Base-by-base conservation (phyloP, 768 basidiomycete genomes). In the Agaricus blazei region DNA sequence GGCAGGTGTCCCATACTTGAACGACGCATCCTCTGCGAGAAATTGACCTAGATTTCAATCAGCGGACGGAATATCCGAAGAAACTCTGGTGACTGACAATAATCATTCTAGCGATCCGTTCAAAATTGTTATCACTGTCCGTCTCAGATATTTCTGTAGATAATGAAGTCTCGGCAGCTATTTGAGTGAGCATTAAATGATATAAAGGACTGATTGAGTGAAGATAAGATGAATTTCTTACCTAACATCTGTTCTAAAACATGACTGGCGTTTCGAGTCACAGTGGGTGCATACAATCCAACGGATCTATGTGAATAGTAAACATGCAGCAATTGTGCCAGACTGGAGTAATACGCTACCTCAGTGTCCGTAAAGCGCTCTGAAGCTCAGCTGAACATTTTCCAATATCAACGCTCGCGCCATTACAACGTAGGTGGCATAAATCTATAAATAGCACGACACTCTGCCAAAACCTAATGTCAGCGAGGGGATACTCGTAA, bases 361-460 rank as follows among this genome's bases (percentile, higher is more conserved):
- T 65, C 58, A 67, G 65, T 6, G 64, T 43, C 47, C 61, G 62
- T 26, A 67, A 49, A 2, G 62, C 64, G 23, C 59, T 56, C 12
- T 63, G 59, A 11, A 67, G 40, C 46, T 65, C 64, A 0, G 48
- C 42, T 14, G 64, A 52, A 5, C 63, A 57, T 9, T 54, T 49
- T 29, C 62, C 59, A 34, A 62, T 56, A 12, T 61, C 61, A 29
- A 57, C 52, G 14, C 62, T 62, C 9, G 59, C 57, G 29, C 63
- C 60, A 9, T 56, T 51, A 34, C 34, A 28, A 9, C 37, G 48
- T n/a, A 49, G 14, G 37, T 65, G 59, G 27, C 64, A 67, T 11
- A 67, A 36, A 51, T 67, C 66, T 15, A 64, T 63, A 44, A 67
- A 67, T 15, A 67, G 56, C 14, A 67, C 64, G 8, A 67, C 62